A percentile compares a stretch with the other conserved stretches of the same genome.
These are phyloP conservation scores for Fagus crenata DNA, from an alignment of 306 rosid genomes.

Conservation along the genomic window DNA sequence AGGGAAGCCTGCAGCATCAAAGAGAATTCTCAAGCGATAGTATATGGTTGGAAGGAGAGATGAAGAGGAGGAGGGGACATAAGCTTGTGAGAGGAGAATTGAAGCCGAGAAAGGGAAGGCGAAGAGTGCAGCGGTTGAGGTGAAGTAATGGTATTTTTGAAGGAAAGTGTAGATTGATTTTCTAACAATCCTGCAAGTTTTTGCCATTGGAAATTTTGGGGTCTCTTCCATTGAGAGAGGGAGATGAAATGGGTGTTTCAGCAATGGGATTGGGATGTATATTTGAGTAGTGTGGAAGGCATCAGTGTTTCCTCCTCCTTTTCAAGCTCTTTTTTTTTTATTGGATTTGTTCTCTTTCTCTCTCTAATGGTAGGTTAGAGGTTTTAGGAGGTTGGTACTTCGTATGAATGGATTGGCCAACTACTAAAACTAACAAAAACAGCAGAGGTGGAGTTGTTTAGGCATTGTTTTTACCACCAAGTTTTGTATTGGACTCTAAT, in stretches of 20 bases:
- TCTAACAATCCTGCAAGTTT: conserved; percentile 60
- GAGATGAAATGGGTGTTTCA: conserved; percentile 30
- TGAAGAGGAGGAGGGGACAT: conserved; percentile 44
- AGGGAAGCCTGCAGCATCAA: conserved; percentile 82
- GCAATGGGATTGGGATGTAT: conserved; percentile 30
- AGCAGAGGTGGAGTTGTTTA: conserved; percentile 45
- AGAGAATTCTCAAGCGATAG: conserved; percentile 54
- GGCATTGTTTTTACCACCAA: conserved; percentile 50
- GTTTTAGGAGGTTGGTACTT: conserved; percentile 41
- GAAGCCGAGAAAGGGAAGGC: conserved; percentile 80
- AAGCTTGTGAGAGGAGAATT: conserved; percentile 65
- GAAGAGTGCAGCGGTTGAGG: conserved; percentile 58
- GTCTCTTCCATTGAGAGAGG: conserved; percentile 34
- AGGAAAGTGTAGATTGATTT: conserved; percentile 69
- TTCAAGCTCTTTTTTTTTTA: conserved; percentile 24
- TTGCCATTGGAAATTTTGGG: conserved; percentile 55
- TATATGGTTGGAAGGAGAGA: conserved; percentile 53
- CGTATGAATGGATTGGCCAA: conserved; percentile 78
- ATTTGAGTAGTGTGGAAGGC: conserved; percentile 26
- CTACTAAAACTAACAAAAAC: conserved; percentile 53
- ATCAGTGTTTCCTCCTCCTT: conserved; percentile 35
- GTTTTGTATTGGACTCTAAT: conserved; percentile 35
- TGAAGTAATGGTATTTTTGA: conserved; percentile 70
- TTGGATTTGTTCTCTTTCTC: conserved; percentile 18
- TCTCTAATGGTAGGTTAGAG: conserved; percentile 48